phyloP scores from a whole-genome alignment of 768 basidiomycete species.

The Bullera alba region DNA sequence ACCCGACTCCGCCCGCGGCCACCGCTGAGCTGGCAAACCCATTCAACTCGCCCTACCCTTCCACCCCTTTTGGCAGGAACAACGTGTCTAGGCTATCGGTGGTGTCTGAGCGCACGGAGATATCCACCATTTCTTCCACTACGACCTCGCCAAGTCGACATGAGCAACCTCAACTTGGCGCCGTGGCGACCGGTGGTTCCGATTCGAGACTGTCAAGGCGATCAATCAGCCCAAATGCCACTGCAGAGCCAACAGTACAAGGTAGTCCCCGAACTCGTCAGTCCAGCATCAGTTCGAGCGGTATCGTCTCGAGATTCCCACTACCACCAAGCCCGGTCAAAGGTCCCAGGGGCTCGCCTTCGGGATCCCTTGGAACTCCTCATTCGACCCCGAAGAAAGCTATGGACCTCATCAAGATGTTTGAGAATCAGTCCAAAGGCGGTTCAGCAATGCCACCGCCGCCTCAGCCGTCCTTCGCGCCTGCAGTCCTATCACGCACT shows the following conservation, averaged over 20 bases:
- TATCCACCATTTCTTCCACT: no score
- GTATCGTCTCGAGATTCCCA: constrained; percentile 22
- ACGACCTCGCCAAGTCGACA: no score
- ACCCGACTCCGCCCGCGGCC: constrained; percentile 8
- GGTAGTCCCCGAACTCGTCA: constrained; percentile 2
- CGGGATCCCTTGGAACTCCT: constrained; percentile 4
- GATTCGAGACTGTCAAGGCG: no score
- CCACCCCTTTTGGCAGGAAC: neutral
- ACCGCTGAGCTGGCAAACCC: neutral
- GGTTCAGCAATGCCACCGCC: constrained; percentile 1
- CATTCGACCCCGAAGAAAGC: constrained; percentile 26
- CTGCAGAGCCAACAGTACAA: constrained; percentile 3
- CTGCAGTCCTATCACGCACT: constrained; percentile 1
- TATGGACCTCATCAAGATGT: constrained; percentile 36
- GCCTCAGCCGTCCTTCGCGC: constrained; percentile 11
- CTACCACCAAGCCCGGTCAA: constrained; percentile 27
- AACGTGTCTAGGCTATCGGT: no score
- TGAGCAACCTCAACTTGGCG: no score
- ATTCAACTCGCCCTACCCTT: neutral
- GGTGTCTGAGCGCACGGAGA: constrained; percentile 33
- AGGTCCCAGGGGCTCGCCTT: constrained; percentile 6
- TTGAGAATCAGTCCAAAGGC: constrained; percentile 13
- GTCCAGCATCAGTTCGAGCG: neutral
- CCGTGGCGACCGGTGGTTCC: no score
- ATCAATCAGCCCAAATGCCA: no score